phyloP scores from a whole-genome alignment of 2,329 filamentous ascomycete species.

The Penicillium fuscoglaucum region DNA sequence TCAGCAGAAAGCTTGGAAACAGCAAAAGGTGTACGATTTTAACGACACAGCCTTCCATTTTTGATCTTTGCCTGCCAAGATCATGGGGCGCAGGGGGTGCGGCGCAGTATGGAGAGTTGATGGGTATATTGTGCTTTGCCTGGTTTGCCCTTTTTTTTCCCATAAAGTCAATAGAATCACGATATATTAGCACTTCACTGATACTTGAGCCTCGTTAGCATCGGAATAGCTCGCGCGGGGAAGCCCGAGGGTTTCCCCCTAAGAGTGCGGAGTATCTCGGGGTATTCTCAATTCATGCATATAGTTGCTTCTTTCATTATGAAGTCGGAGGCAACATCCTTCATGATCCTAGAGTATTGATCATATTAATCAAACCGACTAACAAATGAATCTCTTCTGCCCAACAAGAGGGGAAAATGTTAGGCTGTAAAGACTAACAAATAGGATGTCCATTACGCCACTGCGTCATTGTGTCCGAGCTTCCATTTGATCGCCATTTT shows the following conservation, averaged over 20 bases:
- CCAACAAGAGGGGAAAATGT: neutral
- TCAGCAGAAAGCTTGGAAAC: neutral
- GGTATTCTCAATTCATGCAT: neutral
- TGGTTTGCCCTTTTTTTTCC: neutral
- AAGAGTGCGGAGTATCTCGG: neutral
- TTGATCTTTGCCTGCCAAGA: neutral
- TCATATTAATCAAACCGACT: neutral
- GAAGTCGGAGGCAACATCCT: neutral
- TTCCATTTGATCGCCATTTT: neutral
- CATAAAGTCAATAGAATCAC: neutral
- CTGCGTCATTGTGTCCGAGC: too few species aligned
- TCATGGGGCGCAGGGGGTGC: neutral
- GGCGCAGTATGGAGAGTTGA: neutral
- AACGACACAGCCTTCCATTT: neutral
- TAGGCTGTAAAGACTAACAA: neutral
- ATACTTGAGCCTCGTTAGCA: neutral
- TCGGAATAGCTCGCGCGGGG: neutral
- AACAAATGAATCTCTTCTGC: neutral
- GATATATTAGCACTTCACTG: neutral
- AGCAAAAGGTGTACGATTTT: neutral
- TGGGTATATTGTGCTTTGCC: neutral
- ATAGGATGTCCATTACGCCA: neutral
- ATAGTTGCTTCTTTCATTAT: neutral
- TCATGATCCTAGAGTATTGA: neutral
- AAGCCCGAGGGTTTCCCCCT: neutral